Evolutionary conservation across 371 early-diverging fungal species (phyloP), one percentile per base, ranked within the genome.

Genomic region (Mucor plumbeus): DNA sequence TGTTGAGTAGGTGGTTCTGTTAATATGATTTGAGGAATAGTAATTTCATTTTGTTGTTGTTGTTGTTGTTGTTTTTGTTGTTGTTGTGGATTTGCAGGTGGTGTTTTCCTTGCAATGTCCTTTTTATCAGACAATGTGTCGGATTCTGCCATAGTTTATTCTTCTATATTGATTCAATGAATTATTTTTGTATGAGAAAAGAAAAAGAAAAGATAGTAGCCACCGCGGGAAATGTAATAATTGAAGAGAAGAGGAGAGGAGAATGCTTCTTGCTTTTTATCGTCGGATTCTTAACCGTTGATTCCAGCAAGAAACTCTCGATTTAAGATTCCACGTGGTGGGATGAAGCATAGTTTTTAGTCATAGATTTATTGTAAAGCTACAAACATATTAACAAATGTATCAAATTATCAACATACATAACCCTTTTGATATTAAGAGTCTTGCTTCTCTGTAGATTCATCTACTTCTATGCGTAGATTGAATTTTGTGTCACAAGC

Each of bases 21-120:
- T 7, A 81, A 53, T 47, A 75, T 70, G 67, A 81, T 81, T 67
- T 74, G 82, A 7, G 82, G 82, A 50, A 81, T 73, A 15, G 60
- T 38, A 10, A 44, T 53, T 34, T 63, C 43, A 13, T 43, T 44
- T 7, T 61, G 61, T 4, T 6, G n/a, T 6, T 48, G 48, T 19
- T 35, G 41, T 11, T n/a, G n/a, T n/a, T n/a, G n/a, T n/a, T n/a
- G n/a, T n/a, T 43, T 44, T 7, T 61, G 61, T 4, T 6, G n/a
- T 6, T 48, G 48, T 19, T 35, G 41, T 11, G 8, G 31, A 50
- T 31, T 31, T 54, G 54, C 26, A 8, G 48, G 39, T 11, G 48
- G 62, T 21, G 44, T 19, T 17, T 50, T 50, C 47, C 17, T 48
- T n/a, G 34, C 62, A 62, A n/a, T 62, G 36, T 50, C 47, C 48